Evolutionary conservation across 371 early-diverging fungal genomes (phyloP), one percentile per base, ranked within the genome.

Genomic region (Apophysomyces variabilis): DNA sequence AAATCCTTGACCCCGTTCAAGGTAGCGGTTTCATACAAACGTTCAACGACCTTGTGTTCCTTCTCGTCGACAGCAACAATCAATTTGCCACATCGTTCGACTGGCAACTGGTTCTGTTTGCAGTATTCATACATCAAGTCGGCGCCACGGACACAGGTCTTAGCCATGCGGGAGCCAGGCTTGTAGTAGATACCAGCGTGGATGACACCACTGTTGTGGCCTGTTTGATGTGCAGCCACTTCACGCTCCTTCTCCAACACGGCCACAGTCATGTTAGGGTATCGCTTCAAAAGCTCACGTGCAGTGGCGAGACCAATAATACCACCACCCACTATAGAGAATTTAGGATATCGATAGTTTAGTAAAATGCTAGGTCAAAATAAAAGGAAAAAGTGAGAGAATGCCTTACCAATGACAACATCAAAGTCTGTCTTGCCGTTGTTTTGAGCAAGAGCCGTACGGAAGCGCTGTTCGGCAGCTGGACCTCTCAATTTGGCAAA

Each of bases 121-220:
- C 83, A 82, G 67, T 79, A 82, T 46, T 82, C 78, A 41, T 82
- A 82, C 83, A 82, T 82, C 44, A 82, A 56, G 50, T 79, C 80
- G 38, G 73, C 76, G 39, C 83, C 83, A 54, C 80, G 76, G 0
- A 82, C 80, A 60, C 83, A 79, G 1, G 80, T 79, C 39, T 79
- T 70, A 1, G 83, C 83, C 83, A 82, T 82, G 26, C 76, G 69
- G 12, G 83, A 79, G 38, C 83, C 83, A 32, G 83, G 83, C 57
- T 77, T 77, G 47, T 79, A 79, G 46, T 79, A 79, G 54, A 82
- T 79, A 69, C 82, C 82, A 41, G 82, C 82, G 61, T 82, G 82
- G 36, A 82, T 82, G 13, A 82, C 83, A 64, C 83, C 83, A 45
- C 76, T 76, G 62, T 82, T 82, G 50, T 82, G 83, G 32, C 83